phyloP scores from a whole-genome alignment of 78 protist species.

The Pigoraptor vietnamica region DNA sequence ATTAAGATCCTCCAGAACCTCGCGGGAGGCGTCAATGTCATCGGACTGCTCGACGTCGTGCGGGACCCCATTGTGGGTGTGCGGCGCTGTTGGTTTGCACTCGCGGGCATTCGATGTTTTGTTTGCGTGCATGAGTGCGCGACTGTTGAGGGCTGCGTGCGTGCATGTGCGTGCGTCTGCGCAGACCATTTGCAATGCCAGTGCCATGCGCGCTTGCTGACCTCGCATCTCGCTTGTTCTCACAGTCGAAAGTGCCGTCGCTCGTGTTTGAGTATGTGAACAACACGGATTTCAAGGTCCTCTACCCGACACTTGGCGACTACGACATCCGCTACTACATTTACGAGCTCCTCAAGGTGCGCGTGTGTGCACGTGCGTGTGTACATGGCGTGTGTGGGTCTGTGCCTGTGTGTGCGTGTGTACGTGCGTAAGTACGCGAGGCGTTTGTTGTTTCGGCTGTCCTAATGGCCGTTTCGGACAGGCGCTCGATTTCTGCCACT shows the following conservation, averaged over 20 bases:
- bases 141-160: not conserved
- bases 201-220: no score
- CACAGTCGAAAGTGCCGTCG: conserved; percentile 82
- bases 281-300: conserved; percentile 86
- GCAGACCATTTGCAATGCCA: no score
- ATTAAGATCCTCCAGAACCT: conserved; percentile 95
- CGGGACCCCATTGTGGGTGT: conserved; percentile 71
- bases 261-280: conserved; percentile 94
- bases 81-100: not conserved
- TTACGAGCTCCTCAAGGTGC: conserved; percentile 83
- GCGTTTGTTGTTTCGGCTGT: not conserved
- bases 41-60: conserved; percentile 91
- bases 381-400: no score
- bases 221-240: not conserved
- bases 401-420: conserved; percentile 14
- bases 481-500: conserved; percentile 93
- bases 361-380: not conserved
- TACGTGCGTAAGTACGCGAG: not conserved
- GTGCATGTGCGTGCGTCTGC: not conserved
- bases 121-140: not conserved
- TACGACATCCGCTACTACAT: conserved; percentile 93
- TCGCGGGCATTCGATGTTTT: no score
- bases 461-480: not conserved
- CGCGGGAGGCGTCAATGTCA: conserved; percentile 93
- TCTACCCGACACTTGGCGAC: conserved; percentile 92